These are phyloP conservation scores for Dovyalis caffra DNA, from an alignment of 345 rosid genomes.

Conservation along the genomic window DNA sequence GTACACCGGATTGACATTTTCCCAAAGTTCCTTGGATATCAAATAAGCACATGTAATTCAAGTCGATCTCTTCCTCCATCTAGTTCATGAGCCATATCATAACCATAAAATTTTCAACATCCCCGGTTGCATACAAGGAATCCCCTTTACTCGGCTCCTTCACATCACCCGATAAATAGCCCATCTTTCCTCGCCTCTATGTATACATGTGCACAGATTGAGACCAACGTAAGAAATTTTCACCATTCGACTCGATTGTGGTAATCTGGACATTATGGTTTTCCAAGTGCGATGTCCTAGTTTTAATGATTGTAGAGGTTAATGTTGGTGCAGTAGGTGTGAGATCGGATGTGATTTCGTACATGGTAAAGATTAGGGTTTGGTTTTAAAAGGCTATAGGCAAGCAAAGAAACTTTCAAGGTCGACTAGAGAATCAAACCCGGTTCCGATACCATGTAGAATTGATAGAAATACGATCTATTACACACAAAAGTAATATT, in stretches of 20 bases:
- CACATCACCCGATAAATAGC: background rate
- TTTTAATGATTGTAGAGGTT: too few species aligned
- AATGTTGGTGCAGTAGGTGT: too few species aligned
- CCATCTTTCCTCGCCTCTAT: background rate
- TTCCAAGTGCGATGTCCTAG: too few species aligned
- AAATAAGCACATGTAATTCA: background rate
- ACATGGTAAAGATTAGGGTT: too few species aligned
- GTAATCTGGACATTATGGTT: background rate
- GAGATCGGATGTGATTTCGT: too few species aligned
- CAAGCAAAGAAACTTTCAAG: too few species aligned
- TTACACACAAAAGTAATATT: too few species aligned
- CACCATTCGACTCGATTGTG: too few species aligned
- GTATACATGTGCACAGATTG: background rate
- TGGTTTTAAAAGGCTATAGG: too few species aligned
- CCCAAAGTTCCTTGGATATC: background rate
- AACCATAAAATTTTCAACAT: background rate
- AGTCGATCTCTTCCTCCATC: background rate
- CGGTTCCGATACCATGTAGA: too few species aligned
- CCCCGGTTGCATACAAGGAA: background rate
- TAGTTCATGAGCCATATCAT: background rate
- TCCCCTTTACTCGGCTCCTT: background rate
- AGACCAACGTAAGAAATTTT: background rate
- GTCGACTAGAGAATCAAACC: too few species aligned
- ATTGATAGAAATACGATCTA: too few species aligned
- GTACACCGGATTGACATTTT: background rate